Evolutionary conservation across 2,329 filamentous ascomycete genomes (phyloP).

Genomic region (Xylariaceae sp.): DNA sequence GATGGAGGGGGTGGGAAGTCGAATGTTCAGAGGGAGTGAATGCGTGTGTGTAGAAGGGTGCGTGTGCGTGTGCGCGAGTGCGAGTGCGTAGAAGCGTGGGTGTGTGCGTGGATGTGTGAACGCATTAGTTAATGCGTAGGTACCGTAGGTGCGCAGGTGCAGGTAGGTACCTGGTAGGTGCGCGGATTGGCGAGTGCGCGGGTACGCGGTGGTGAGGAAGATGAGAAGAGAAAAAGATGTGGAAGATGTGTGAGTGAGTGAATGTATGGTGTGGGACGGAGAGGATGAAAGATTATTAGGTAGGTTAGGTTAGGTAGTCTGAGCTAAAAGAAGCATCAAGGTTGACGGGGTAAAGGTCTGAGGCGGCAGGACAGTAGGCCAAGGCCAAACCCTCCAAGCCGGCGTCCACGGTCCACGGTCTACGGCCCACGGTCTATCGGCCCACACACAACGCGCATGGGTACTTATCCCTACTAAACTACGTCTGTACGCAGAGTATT

Average conservation of each 20-base stretch:
- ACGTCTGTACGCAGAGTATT: neutral
- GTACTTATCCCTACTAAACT: neutral
- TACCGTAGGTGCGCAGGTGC: neutral
- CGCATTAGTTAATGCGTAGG: neutral
- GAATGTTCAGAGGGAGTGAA: neutral
- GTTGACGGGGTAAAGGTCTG: conserved; percentile 28
- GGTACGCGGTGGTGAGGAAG: conserved; percentile 1
- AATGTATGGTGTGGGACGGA: conserved; percentile 20
- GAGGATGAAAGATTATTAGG: conserved; percentile 8
- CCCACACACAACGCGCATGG: conserved; percentile 15
- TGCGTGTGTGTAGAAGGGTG: no score
- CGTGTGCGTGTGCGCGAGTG: neutral
- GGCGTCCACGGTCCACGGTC: conserved; percentile 28
- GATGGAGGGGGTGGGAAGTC: conserved; percentile 18
- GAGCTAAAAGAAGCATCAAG: conserved; percentile 28
- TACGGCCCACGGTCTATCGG: conserved; percentile 21
- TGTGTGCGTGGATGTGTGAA: neutral
- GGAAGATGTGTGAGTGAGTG: conserved; percentile 11
- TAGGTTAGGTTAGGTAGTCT: conserved; percentile 21
- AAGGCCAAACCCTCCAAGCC: conserved; percentile 25
- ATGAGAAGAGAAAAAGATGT: conserved; percentile 15
- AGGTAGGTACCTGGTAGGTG: neutral
- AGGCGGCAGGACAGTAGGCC: conserved; percentile 28
- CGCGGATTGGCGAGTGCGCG: neutral
- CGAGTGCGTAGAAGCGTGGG: neutral